Percentiles rank a stretch among this genome's conserved stretches.
These are phyloP conservation scores for Ochromonas danica DNA, from an alignment of 108 stramenopile genomes.

Conservation along the genomic window DNA sequence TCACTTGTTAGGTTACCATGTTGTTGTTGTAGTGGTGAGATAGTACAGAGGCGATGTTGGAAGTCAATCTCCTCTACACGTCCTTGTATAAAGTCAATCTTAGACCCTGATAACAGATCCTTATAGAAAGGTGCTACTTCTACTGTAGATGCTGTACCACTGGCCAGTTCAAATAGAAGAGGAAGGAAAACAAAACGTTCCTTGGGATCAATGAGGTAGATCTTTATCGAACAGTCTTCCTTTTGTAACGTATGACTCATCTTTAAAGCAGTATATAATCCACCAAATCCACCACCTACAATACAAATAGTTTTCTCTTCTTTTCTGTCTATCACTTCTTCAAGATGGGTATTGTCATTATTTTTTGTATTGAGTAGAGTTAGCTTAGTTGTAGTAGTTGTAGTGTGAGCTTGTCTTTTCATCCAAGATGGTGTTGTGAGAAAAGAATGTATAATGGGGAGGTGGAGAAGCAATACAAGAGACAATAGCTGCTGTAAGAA, in stretches of 20 bases:
- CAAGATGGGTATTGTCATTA: too few relatives aligned
- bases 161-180: constrained; percentile 74
- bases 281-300: constrained; percentile 39
- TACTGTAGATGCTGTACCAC: constrained; percentile 48
- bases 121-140: constrained; percentile 49
- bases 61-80: constrained; percentile 41
- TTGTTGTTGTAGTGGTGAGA: neutral
- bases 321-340: too few relatives aligned
- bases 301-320: too few relatives aligned
- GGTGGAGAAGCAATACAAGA: too few relatives aligned
- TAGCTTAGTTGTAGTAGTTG: too few relatives aligned
- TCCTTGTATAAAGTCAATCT: constrained; percentile 46
- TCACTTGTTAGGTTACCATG: neutral
- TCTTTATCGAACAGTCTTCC: constrained; percentile 39
- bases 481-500: too few relatives aligned
- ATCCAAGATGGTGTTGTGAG: too few relatives aligned
- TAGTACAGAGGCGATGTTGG: constrained; percentile 27
- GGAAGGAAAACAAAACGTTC: constrained; percentile 81
- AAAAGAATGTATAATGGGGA: too few relatives aligned
- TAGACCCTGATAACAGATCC: constrained; percentile 41
- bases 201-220: constrained; percentile 71
- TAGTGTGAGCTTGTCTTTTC: too few relatives aligned
- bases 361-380: too few relatives aligned
- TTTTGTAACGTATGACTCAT: neutral
- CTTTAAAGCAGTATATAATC: constrained; percentile 34